Percentiles rank a stretch among this genome's conserved stretches.
These are phyloP conservation scores for Leptosphaerulina australis DNA, from an alignment of 2,329 filamentous ascomycete genomes.

Conservation along the genomic window DNA sequence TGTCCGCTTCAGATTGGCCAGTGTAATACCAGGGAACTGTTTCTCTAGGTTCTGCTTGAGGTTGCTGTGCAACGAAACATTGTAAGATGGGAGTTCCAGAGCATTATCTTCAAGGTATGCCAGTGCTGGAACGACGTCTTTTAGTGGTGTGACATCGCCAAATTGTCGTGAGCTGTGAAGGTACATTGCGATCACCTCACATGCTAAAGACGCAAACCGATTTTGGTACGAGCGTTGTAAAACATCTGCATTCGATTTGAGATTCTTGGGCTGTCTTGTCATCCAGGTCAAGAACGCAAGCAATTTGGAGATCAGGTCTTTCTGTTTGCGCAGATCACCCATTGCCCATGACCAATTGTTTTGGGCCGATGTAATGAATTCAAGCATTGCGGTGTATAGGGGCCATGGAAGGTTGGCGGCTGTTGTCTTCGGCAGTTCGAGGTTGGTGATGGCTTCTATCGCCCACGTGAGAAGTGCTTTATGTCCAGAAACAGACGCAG, in stretches of 20 bases:
- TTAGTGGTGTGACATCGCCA: slow-evolving; percentile 70
- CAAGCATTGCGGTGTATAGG: slow-evolving; percentile 75
- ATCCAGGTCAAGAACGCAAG: slow-evolving; percentile 68
- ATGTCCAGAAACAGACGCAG: slow-evolving; percentile 47
- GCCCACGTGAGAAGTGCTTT: slow-evolving; percentile 77
- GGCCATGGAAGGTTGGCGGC: slow-evolving; percentile 28
- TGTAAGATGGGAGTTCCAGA: slow-evolving; percentile 80
- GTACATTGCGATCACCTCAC: slow-evolving; percentile 89
- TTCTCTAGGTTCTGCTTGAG: slow-evolving; percentile 82
- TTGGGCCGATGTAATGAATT: slow-evolving; percentile 86
- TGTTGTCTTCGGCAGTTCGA: slow-evolving; percentile 67
- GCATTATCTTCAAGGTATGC: slow-evolving; percentile 81
- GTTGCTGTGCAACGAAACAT: slow-evolving; percentile 83
- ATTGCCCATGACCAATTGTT: slow-evolving; percentile 97
- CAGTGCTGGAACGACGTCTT: slow-evolving; percentile 74
- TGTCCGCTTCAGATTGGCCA: slow-evolving; percentile 83
- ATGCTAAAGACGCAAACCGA: slow-evolving; percentile 76
- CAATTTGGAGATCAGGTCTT: slow-evolving; percentile 73
- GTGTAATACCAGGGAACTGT: slow-evolving; percentile 73
- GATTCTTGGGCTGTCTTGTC: slow-evolving; percentile 32
- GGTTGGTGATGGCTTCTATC: slow-evolving; percentile 69
- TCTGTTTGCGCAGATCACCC: slow-evolving; percentile 75
- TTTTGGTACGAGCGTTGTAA: slow-evolving; percentile 50
- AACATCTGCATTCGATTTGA: slow-evolving; percentile 31
- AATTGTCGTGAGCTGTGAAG: slow-evolving; percentile 83